Percentiles rank a stretch among this genome's conserved stretches.
Conservation (phyloP, 2,329 filamentous ascomycete species). For the Aurifilum marmelostoma region DNA sequence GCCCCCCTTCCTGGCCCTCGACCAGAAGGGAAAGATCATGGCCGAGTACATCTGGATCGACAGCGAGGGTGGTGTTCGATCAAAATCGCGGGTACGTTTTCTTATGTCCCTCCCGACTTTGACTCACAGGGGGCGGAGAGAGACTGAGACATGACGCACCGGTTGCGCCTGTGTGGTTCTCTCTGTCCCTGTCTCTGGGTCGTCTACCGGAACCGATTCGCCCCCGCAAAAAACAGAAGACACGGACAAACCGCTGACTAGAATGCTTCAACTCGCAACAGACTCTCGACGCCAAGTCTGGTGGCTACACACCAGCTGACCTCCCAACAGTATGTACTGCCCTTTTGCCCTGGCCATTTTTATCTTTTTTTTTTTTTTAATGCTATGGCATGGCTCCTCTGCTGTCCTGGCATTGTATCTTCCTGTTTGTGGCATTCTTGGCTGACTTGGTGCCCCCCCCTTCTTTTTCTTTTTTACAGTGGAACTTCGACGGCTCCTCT, state of each 20-base stretch:
- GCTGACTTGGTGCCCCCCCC: neutral
- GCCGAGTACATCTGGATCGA: conserved; percentile 99
- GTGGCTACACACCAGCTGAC: conserved; percentile 51
- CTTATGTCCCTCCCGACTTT: conserved; percentile 24
- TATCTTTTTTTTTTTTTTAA: neutral
- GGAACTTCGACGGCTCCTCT: conserved; percentile 68
- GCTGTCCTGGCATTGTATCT: too few relatives aligned
- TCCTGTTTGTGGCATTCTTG: too few relatives aligned
- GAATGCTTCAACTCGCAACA: conserved; percentile 33
- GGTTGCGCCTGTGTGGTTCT: conserved; percentile 12
- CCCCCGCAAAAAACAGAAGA: too few relatives aligned
- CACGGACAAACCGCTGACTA: conserved; percentile 12
- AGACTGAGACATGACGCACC: neutral
- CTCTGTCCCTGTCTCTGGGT: conserved; percentile 29
- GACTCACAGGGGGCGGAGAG: neutral
- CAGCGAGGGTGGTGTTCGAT: conserved; percentile 78
- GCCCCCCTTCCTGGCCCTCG: conserved; percentile 88
- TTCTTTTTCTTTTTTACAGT: conserved; percentile 4
- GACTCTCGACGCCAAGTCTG: conserved; percentile 54
- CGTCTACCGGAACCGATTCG: conserved; percentile 7
- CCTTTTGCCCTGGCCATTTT: neutral
- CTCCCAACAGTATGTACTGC: conserved; percentile 44
- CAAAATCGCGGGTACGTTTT: conserved; percentile 88
- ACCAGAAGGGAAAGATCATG: conserved; percentile 86
- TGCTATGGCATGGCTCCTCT: too few relatives aligned